Conservation (phyloP, 148 eudicot species). For the Dianthus caryophyllus region DNA sequence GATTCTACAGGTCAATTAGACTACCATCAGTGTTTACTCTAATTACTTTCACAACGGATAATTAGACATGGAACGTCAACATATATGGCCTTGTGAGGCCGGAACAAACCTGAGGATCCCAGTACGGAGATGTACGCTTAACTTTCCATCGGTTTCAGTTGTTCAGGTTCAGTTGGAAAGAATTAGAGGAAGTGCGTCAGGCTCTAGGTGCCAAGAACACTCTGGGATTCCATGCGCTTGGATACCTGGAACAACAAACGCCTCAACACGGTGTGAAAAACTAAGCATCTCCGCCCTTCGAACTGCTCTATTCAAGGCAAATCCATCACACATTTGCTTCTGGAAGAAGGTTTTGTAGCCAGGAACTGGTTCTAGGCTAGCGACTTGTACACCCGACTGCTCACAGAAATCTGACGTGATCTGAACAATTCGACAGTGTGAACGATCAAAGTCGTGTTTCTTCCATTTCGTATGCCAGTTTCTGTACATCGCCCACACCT, state of each 20-base stretch:
- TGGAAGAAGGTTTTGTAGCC: constrained; percentile 44
- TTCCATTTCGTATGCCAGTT: constrained; percentile 40
- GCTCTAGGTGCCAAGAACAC: constrained; percentile 63
- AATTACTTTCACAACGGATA: neutral
- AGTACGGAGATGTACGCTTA: neutral
- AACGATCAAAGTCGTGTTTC: constrained; percentile 12
- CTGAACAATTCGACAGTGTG: constrained; percentile 27
- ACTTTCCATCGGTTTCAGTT: neutral
- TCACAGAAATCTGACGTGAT: constrained; percentile 25
- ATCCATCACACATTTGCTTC: constrained; percentile 38
- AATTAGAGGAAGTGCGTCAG: constrained; percentile 49
- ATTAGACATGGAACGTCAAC: neutral
- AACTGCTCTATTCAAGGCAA: constrained; percentile 36
- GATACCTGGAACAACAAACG: constrained; percentile 50
- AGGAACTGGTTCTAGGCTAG: constrained; percentile 28
- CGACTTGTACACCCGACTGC: constrained; percentile 18
- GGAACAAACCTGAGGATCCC: neutral
- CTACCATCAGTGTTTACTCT: too few species aligned
- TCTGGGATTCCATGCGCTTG: constrained; percentile 46
- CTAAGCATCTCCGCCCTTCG: constrained; percentile 38
- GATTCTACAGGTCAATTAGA: too few species aligned
- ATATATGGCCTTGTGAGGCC: neutral
- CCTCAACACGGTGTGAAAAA: constrained; percentile 54
- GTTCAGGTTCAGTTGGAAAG: constrained; percentile 17
- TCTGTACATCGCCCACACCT: constrained; percentile 59